Percentiles rank a stretch among this genome's conserved stretches.
These are phyloP conservation scores for Fusarium nygamai DNA, from an alignment of 2,329 filamentous ascomycete genomes.

Conservation along the genomic window DNA sequence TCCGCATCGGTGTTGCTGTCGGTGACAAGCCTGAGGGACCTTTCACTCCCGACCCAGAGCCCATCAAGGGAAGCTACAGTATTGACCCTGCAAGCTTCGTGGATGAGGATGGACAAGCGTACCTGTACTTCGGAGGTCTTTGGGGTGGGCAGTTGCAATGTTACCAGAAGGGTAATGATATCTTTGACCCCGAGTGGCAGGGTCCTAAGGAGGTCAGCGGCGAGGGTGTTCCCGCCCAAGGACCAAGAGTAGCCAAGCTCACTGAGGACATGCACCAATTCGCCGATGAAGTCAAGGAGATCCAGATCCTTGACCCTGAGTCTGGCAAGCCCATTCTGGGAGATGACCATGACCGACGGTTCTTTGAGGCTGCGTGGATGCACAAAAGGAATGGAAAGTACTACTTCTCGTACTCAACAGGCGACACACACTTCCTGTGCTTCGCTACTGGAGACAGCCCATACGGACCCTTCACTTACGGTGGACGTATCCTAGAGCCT, in stretches of 20 bases:
- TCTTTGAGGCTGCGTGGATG: slow-evolving; percentile 86
- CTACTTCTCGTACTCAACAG: slow-evolving; percentile 82
- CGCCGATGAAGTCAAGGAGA: slow-evolving; percentile 62
- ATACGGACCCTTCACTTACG: slow-evolving; percentile 77
- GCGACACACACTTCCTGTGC: slow-evolving; percentile 78
- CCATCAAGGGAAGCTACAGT: slow-evolving; percentile 75
- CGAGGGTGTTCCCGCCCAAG: slow-evolving; percentile 65
- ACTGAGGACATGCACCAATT: slow-evolving; percentile 73
- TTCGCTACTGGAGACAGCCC: slow-evolving; percentile 74
- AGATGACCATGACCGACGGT: slow-evolving; percentile 77
- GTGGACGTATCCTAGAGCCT: slow-evolving; percentile 76
- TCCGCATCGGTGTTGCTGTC: slow-evolving; percentile 79
- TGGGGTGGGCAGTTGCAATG: slow-evolving; percentile 86
- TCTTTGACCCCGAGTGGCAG: slow-evolving; percentile 65
- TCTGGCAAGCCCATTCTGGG: slow-evolving; percentile 67
- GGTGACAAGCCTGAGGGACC: slow-evolving; percentile 73
- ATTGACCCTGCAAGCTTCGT: slow-evolving; percentile 83
- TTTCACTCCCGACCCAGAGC: slow-evolving; percentile 71
- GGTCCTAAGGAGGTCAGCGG: slow-evolving; percentile 69
- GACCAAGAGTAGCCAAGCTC: slow-evolving; percentile 73
- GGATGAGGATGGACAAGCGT: slow-evolving; percentile 59
- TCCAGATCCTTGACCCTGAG: slow-evolving; percentile 71
- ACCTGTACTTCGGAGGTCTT: slow-evolving; percentile 77
- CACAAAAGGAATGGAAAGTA: slow-evolving; percentile 76
- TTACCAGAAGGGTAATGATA: slow-evolving; percentile 66